phyloP scores from a whole-genome alignment of 495 filamentous ascomycete species.

The Lichina pygmaea region DNA sequence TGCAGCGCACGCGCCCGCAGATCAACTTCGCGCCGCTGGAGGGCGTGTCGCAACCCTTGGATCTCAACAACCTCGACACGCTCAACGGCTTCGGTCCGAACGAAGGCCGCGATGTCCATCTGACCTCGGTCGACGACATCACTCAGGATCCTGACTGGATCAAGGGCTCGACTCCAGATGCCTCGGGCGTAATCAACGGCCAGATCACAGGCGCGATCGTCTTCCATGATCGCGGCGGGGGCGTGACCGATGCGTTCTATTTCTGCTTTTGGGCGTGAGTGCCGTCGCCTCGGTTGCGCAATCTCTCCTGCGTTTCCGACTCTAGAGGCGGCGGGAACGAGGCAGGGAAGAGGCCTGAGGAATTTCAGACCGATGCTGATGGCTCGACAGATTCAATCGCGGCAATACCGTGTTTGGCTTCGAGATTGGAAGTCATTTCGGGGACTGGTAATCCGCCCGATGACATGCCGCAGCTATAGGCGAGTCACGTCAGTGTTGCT shows the following conservation, averaged over 20 bases:
- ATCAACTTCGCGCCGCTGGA: constrained; percentile 22
- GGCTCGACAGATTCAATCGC: neutral
- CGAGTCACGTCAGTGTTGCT: no score
- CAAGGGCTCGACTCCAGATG: constrained; percentile 19
- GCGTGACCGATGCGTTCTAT: constrained; percentile 35
- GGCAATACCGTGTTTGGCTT: constrained; percentile 16
- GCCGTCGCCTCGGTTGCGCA: constrained; percentile 5
- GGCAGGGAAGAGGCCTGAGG: no score
- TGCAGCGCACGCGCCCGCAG: constrained; percentile 25
- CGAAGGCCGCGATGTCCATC: constrained; percentile 23
- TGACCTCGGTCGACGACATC: constrained; percentile 31
- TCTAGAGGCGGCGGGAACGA: neutral
- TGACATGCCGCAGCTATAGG: no score
- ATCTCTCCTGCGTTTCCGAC: neutral
- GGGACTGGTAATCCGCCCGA: constrained; percentile 19
- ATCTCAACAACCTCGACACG: constrained; percentile 25
- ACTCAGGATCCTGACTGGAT: constrained; percentile 25
- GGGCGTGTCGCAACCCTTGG: constrained; percentile 18
- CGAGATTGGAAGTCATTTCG: constrained; percentile 33
- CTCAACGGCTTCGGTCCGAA: constrained; percentile 16
- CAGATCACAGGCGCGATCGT: constrained; percentile 24
- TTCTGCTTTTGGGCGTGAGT: constrained; percentile 38
- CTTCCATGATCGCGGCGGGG: constrained; percentile 25
- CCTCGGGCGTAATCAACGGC: constrained; percentile 18
- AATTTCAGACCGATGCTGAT: no score